These are phyloP conservation scores for Pontederia crassipes DNA, from an alignment of 176 grass and related monocot species.

Conservation along the genomic window DNA sequence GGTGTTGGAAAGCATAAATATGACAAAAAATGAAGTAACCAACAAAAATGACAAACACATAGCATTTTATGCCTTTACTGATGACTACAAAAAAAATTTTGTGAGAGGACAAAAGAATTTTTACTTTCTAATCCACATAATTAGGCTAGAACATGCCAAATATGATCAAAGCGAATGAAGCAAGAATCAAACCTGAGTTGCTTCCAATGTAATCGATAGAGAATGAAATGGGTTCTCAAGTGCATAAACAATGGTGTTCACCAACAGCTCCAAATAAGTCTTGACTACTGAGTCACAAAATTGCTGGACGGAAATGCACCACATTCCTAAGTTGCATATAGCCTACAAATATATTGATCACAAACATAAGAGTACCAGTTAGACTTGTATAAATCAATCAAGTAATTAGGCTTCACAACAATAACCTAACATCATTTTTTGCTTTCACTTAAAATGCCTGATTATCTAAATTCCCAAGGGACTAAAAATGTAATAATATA, in stretches of 20 bases:
- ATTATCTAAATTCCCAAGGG: background rate
- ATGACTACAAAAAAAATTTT: background rate
- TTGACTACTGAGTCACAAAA: slow-evolving; percentile 34
- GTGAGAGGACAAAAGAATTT: background rate
- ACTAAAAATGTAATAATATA: background rate
- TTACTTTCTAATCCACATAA: background rate
- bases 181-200: slow-evolving; percentile 45
- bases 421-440: too few relatives aligned
- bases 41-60: too few relatives aligned
- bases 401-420: too few relatives aligned
- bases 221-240: slow-evolving; percentile 85
- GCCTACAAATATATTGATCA: slow-evolving; percentile 29
- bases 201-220: slow-evolving; percentile 71
- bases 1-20: too few relatives aligned
- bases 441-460: too few relatives aligned
- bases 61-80: too few relatives aligned
- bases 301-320: slow-evolving; percentile 77
- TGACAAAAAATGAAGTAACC: too few relatives aligned
- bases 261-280: slow-evolving; percentile 20
- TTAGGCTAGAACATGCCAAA: background rate
- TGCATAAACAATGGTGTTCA: slow-evolving; percentile 48
- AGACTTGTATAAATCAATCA: too few relatives aligned
- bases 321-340: slow-evolving; percentile 70
- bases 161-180: slow-evolving; percentile 1
- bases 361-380: background rate